Evolutionary conservation across 345 rosid species (phyloP), one percentile per base, ranked within the genome.

Genomic region (Rhizophora apiculata): DNA sequence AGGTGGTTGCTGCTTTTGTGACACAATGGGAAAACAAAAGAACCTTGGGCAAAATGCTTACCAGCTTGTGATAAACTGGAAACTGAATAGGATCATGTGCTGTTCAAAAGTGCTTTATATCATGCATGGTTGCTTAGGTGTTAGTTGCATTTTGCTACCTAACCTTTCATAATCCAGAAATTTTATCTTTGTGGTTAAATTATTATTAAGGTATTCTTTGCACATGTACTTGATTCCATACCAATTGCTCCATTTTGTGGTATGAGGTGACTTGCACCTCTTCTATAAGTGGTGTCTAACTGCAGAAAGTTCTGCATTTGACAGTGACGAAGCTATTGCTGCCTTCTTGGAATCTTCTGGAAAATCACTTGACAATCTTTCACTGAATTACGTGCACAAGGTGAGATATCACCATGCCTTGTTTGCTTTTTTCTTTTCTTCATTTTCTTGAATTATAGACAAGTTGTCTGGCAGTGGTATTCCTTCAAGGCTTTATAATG

Each of bases 311-410:
- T 70, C 29, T 58, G 9, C 32, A 31, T 22, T 10, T 58, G 32
- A 64, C 70, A 72, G 75, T 30, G 75, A 72, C 29, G 69, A 72
- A 65, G 75, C 75, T 55, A 58, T 72, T 58, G 69, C 75, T 46
- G 69, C 75, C 56, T 72, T 55, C 69, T 72, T 72, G 75, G 75
- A 72, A 72, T 57, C 48, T 20, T 72, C 69, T 20, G 69, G 75
- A 31, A 6, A 39, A 46, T 59, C 58, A 21, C 49, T 72, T 30
- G 59, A 30, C 29, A 57, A 20, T 9, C 75, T 72, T 64, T 64
- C 75, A 30, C 64, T 72, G 36, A 72, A 72, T 49, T 56, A 64
- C 18, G 29, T 72, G 26, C 10, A 39, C 5, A 18, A 29, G 69
- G 68, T 72, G 65, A 59, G 59, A 18, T 31, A 54, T 58, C 63